Evolutionary conservation across 169 alveolate genomes (phyloP).

Genomic region (Plasmodium gaboni): DNA sequence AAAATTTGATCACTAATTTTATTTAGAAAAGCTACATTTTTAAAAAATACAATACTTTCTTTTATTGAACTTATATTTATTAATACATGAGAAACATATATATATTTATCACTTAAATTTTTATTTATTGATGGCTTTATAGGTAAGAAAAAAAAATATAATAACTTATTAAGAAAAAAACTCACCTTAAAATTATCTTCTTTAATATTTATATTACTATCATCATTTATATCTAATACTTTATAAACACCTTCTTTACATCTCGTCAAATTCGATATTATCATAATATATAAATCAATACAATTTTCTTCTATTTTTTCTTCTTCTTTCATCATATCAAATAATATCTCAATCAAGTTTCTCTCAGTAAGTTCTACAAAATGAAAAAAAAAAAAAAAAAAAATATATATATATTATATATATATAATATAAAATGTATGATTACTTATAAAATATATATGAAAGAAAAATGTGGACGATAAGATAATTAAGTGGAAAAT

Average conservation of each 20-base stretch:
- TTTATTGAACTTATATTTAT: constrained; percentile 47
- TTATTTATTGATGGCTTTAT: constrained; percentile 18
- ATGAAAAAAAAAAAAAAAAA: neutral
- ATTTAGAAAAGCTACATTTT: constrained; percentile 23
- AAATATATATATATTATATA: neutral
- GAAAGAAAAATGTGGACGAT: too few relatives aligned
- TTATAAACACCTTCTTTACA: constrained; percentile 47
- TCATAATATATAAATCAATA: constrained; percentile 46
- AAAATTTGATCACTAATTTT: constrained; percentile 22
- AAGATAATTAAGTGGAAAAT: neutral
- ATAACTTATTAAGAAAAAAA: constrained; percentile 32
- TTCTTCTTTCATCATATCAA: constrained; percentile 45
- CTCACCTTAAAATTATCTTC: constrained; percentile 13
- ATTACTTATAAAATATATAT: neutral
- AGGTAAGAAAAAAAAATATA: constrained; percentile 38
- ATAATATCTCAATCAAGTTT: constrained; percentile 31
- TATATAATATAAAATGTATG: neutral
- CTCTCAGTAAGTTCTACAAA: constrained; percentile 19
- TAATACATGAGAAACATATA: constrained; percentile 22
- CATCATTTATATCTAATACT: constrained; percentile 19
- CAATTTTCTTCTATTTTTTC: constrained; percentile 25
- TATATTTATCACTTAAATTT: constrained; percentile 30
- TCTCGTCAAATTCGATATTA: constrained; percentile 29
- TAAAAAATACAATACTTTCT: constrained; percentile 42
- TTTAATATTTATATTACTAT: neutral